These are phyloP conservation scores for Annona squamosa DNA, from an alignment of 164 flowering plant genomes.

Conservation along the genomic window DNA sequence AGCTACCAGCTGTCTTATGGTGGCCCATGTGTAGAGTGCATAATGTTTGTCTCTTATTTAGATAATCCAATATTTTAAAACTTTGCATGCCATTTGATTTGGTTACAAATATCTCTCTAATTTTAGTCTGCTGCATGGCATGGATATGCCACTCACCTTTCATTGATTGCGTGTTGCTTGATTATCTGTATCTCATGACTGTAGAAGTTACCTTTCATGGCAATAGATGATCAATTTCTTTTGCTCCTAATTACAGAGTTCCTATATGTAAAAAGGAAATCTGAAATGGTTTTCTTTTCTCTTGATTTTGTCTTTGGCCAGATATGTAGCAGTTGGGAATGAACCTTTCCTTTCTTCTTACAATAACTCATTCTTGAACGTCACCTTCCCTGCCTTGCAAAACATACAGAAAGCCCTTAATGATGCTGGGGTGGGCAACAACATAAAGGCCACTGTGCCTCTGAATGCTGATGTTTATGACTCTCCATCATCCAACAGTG, in stretches of 20 bases:
- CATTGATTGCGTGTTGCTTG: too few relatives aligned
- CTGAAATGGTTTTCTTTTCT: neutral
- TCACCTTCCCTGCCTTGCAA: constrained; percentile 38
- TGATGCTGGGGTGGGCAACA: constrained; percentile 33
- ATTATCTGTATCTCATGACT: too few relatives aligned
- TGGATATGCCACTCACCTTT: too few relatives aligned
- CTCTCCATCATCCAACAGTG: constrained; percentile 24
- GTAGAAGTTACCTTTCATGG: too few relatives aligned
- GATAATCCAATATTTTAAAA: too few relatives aligned
- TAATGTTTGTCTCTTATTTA: too few relatives aligned
- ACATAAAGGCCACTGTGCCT: constrained; percentile 45
- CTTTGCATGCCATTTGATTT: too few relatives aligned
- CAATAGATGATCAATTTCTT: too few relatives aligned
- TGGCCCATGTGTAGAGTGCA: too few relatives aligned
- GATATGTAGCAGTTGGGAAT: constrained; percentile 42
- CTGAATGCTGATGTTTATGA: constrained; percentile 45
- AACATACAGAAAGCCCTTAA: constrained; percentile 46
- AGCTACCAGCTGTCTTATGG: too few relatives aligned
- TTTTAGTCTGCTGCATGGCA: too few relatives aligned
- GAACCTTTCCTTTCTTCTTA: constrained; percentile 43
- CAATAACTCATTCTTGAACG: constrained; percentile 26
- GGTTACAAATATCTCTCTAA: too few relatives aligned
- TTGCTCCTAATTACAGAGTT: neutral
- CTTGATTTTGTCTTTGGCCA: constrained; percentile 6
- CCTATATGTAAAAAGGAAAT: neutral